Evolutionary conservation across 148 eudicot species (phyloP).

Genomic region (Rhododendron griersonianum): DNA sequence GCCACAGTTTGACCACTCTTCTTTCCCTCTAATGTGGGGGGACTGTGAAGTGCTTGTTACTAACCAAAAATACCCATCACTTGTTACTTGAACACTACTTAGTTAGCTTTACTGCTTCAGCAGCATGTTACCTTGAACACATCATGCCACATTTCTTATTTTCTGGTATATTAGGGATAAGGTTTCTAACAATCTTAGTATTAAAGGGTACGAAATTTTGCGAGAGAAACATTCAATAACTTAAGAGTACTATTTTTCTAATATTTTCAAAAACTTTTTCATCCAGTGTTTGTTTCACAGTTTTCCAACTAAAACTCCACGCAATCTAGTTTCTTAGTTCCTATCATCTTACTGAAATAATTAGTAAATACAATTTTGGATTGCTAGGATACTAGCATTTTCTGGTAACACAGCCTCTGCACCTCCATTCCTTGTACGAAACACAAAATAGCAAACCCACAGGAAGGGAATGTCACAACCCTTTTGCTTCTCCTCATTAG

Average conservation of each 20-base stretch:
- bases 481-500: neutral
- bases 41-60: neutral
- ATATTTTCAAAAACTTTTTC: neutral
- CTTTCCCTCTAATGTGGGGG: neutral
- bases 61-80: neutral
- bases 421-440: neutral
- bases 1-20: neutral
- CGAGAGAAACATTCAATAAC: neutral
- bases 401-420: neutral
- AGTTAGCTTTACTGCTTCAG: neutral
- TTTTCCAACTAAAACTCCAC: neutral
- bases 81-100: neutral
- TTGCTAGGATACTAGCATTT: neutral
- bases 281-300: neutral
- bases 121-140: neutral
- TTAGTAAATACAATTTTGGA: neutral
- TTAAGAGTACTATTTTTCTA: neutral
- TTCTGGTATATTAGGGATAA: neutral
- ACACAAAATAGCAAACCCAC: neutral
- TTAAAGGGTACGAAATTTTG: neutral
- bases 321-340: neutral
- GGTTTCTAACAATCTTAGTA: neutral
- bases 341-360: neutral
- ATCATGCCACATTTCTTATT: neutral
- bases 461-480: neutral